Base-by-base conservation (phyloP, 2,329 filamentous ascomycete genomes). In the Rhexocercosporidium sp. region DNA sequence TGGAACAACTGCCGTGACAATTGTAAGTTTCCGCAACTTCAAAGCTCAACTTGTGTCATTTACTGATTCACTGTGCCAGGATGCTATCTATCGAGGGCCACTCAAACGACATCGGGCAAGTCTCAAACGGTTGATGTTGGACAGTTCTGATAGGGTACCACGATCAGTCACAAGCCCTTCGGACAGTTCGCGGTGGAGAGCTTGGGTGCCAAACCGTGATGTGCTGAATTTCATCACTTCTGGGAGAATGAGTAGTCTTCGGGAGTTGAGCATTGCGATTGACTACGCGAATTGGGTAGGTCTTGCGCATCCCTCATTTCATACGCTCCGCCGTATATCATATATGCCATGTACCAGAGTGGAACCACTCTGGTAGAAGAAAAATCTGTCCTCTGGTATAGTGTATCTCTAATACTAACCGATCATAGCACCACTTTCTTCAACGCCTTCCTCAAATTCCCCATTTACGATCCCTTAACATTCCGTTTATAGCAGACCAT, bases 221-320 rank as follows among this genome's bases (percentile, higher is more conserved):
- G 86, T 92, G 46, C 77, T 96, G 53, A 83, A 85, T 0, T 96
- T 92, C 76, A 84, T 96, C 62, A 93, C 90, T 1, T 92, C 91
- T 75, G 92, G 92, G 5, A 88, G 88, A 66, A 93, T 96, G 92
- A 83, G 82, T 22, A 87, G 83, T 70, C 80, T 96, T 51, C 85
- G 85, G 65, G 92, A 96, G 78, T 80, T 96, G 29, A 90, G 90
- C 11, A 86, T 92, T 71, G 86, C 88, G 0, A 84, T 96, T 64
- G 86, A 93, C 69, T 92, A 91, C 77, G 88, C 86, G 71, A 90
- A 94, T 74, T 96, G 92, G 92, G 91, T 93, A 83, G 82, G 87
- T 78, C 12, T 68, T 31, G 57, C 8, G 8, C 34, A 34, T 27
- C 44, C 14, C 22, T 7, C 4, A 59, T 18, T 25, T 22, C 34